Evolutionary conservation across 2,329 filamentous ascomycete genomes (phyloP).

Genomic region (Xylariaceae sp.): DNA sequence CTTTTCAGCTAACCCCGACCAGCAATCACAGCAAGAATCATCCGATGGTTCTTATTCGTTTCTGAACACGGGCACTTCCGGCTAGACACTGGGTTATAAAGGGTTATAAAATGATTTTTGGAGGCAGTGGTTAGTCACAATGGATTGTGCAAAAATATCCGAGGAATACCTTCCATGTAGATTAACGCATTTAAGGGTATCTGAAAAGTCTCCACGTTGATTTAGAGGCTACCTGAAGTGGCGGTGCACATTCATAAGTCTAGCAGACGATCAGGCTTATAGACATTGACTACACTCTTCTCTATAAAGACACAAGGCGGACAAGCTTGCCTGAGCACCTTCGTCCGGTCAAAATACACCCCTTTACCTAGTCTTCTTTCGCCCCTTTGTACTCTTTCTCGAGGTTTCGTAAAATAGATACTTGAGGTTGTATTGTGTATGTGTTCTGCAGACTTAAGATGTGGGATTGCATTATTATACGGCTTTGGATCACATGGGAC

Average conservation of each 20-base stretch:
- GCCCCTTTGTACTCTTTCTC: too few species aligned
- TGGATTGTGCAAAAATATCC: conserved; percentile 20
- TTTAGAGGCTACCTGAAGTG: background rate
- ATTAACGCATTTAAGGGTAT: conserved; percentile 14
- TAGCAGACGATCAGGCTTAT: conserved; percentile 5
- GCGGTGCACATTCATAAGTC: conserved; percentile 9
- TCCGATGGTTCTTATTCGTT: conserved; percentile 37
- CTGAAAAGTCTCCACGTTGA: conserved; percentile 1
- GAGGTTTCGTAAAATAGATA: background rate
- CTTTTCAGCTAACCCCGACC: conserved; percentile 43
- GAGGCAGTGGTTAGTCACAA: conserved; percentile 5
- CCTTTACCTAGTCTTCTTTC: too few species aligned
- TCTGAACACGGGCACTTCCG: conserved; percentile 32
- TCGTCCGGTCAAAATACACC: too few species aligned
- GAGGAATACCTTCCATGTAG: conserved; percentile 8
- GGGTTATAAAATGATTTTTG: conserved; percentile 1
- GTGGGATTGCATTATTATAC: background rate
- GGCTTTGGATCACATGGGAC: background rate
- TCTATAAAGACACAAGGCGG: conserved; percentile 1
- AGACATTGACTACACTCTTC: conserved; percentile 22
- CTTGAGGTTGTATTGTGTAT: background rate
- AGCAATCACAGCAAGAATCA: conserved; percentile 33
- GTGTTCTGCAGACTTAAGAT: background rate
- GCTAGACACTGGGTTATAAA: conserved; percentile 15
- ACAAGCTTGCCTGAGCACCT: too few species aligned